A percentile compares a stretch with the other conserved stretches of the same genome.
Evolutionary conservation across 1,284 basidiomycete species (phyloP).

Genomic region (Austropuccinia psidii): DNA sequence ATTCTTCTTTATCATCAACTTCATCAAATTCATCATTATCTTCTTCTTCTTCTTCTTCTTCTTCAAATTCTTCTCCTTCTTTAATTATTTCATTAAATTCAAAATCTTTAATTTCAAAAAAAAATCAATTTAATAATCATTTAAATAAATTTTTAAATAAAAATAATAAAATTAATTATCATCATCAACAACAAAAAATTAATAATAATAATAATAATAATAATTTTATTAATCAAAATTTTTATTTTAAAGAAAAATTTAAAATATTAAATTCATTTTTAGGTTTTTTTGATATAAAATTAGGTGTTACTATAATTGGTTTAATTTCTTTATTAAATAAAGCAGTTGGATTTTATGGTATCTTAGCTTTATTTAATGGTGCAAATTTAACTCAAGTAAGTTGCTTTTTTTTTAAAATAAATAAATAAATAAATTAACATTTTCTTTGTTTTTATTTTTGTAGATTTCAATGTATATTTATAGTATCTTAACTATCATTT

Average conservation of each 20-base stretch:
- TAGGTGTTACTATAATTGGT: conserved; percentile 24
- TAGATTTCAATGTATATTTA: conserved; percentile 62
- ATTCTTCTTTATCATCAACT: too few species aligned
- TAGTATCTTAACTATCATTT: conserved; percentile 71
- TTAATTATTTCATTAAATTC: too few species aligned
- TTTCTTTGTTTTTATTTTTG: not conserved
- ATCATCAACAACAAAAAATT: conserved; percentile 10
- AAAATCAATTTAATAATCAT: too few species aligned
- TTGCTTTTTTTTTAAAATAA: conserved; percentile 48
- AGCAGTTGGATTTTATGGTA: conserved; percentile 91
- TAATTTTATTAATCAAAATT: too few species aligned
- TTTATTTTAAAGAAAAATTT: too few species aligned
- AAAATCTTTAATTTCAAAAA: too few species aligned
- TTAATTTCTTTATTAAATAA: conserved; percentile 69
- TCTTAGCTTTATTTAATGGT: conserved; percentile 80
- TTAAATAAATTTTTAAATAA: too few species aligned
- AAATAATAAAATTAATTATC: too few species aligned
- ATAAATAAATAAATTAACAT: not conserved
- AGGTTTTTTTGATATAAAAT: conserved; percentile 27
- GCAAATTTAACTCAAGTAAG: conserved; percentile 82
- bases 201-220: not conserved
- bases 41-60: too few species aligned
- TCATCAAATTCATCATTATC: too few species aligned
- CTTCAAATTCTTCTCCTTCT: too few species aligned
- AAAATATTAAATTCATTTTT: conserved; percentile 9